Conservation (phyloP, 1,284 basidiomycete genomes). For the Irpex sp. region DNA sequence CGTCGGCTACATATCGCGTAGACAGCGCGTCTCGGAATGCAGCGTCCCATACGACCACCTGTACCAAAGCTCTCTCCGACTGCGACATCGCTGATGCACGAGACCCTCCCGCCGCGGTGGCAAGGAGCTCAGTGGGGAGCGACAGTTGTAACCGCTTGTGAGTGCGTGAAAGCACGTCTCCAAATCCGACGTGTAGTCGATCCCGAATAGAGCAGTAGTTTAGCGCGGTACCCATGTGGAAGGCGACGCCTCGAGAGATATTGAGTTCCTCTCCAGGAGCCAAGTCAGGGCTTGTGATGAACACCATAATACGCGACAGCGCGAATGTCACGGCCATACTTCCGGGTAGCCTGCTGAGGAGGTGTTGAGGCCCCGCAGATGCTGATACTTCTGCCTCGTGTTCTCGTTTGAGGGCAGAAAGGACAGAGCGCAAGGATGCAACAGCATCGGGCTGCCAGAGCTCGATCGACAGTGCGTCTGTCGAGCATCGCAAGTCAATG, state of each 20-base stretch:
- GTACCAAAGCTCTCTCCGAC: slow-evolving; percentile 32
- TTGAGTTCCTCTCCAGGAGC: slow-evolving; percentile 63
- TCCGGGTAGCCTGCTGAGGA: slow-evolving; percentile 41
- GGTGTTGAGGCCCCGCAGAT: slow-evolving; percentile 17
- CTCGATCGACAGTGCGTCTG: slow-evolving; percentile 64
- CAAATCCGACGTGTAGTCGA: slow-evolving; percentile 41
- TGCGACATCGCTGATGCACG: slow-evolving; percentile 22
- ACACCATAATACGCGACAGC: slow-evolving; percentile 58
- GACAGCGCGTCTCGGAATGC: slow-evolving; percentile 54
- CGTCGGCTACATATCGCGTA: slow-evolving; percentile 58
- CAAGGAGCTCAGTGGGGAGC: slow-evolving; percentile 58
- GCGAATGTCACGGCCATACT: slow-evolving; percentile 58
- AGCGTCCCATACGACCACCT: slow-evolving; percentile 41
- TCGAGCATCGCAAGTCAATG: slow-evolving; percentile 43
- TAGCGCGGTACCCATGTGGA: slow-evolving; percentile 52
- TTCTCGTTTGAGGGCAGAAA: slow-evolving; percentile 28
- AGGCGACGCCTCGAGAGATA: slow-evolving; percentile 67
- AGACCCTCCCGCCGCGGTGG: slow-evolving; percentile 41
- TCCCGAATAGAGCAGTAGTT: slow-evolving; percentile 56
- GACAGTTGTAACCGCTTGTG: slow-evolving; percentile 43
- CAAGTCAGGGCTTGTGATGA: slow-evolving; percentile 72
- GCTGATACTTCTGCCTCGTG: slow-evolving; percentile 4
- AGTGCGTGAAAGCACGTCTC: slow-evolving; percentile 34
- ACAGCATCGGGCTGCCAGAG: slow-evolving; percentile 69
- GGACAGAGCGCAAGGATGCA: slow-evolving; percentile 42